Evolutionary conservation across 768 basidiomycete species (phyloP).

Genomic region (Naganishia onofrii): DNA sequence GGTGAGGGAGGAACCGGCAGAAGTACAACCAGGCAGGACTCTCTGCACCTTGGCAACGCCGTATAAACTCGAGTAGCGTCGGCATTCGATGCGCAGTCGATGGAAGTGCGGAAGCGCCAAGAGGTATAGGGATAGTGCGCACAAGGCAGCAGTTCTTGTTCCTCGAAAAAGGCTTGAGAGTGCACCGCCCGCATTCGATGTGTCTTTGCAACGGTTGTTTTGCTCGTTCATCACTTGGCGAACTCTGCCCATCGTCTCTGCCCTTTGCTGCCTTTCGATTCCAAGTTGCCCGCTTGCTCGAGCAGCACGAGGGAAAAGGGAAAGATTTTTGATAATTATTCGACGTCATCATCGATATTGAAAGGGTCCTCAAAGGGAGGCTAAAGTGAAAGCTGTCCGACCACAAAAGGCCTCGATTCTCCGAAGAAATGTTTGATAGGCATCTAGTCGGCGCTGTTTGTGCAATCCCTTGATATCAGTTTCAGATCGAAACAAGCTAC

Average conservation of each 20-base stretch:
- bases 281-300: too few relatives aligned
- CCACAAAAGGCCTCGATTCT: background rate
- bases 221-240: too few relatives aligned
- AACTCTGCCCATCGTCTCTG: too few relatives aligned
- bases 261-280: too few relatives aligned
- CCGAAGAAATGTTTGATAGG: background rate
- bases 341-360: background rate
- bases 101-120: background rate
- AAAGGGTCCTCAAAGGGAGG: too few relatives aligned
- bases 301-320: background rate
- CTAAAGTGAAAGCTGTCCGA: too few relatives aligned
- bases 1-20: background rate
- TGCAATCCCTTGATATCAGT: background rate
- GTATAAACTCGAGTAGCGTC: background rate
- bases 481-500: background rate
- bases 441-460: too few relatives aligned
- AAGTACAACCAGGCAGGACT: background rate
- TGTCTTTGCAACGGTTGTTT: too few relatives aligned
- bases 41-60: background rate
- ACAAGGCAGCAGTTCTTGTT: background rate
- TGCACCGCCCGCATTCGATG: too few relatives aligned
- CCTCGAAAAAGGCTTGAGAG: background rate
- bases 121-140: background rate
- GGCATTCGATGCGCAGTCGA: conserved; percentile 1
- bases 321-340: background rate